Evolutionary conservation across 768 basidiomycete species (phyloP).

Genomic region (Harrya chromipes): DNA sequence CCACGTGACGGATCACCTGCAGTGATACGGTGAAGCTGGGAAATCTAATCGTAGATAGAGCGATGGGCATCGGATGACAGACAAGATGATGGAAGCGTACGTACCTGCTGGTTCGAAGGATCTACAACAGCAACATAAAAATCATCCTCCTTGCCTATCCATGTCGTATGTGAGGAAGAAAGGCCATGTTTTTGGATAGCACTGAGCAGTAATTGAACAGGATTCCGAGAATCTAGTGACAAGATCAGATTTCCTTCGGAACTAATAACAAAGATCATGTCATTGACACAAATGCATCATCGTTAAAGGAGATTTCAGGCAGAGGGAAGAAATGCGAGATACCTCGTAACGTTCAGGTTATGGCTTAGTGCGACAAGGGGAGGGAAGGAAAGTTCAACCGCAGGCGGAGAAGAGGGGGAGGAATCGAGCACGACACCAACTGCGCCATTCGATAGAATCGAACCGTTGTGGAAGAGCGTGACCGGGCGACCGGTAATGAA

Average conservation of each 20-base stretch:
- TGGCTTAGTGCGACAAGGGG: constrained; percentile 44
- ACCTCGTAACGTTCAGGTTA: constrained; percentile 55
- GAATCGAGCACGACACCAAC: constrained; percentile 57
- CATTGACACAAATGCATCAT: not conserved
- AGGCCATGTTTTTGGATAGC: constrained; percentile 44
- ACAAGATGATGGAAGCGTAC: not conserved
- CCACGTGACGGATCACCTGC: constrained; percentile 75
- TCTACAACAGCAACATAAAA: constrained; percentile 52
- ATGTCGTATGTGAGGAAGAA: constrained; percentile 17
- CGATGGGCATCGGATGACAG: not conserved
- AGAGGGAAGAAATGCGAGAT: constrained; percentile 6
- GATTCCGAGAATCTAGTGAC: constrained; percentile 53
- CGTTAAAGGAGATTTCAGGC: not conserved
- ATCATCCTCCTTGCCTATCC: constrained; percentile 49
- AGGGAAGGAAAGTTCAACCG: constrained; percentile 30
- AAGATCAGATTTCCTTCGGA: constrained; percentile 74
- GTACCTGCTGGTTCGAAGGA: constrained; percentile 14
- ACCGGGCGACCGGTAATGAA: constrained; percentile 75
- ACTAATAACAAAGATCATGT: constrained; percentile 21
- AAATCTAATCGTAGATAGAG: constrained; percentile 30
- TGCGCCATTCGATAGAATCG: constrained; percentile 60
- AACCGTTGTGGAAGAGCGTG: constrained; percentile 59
- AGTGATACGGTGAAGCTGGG: constrained; percentile 53
- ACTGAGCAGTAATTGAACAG: constrained; percentile 55
- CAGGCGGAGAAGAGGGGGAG: constrained; percentile 9